Base-by-base conservation (phyloP, 148 eudicot species). In the Dianthus caryophyllus region DNA sequence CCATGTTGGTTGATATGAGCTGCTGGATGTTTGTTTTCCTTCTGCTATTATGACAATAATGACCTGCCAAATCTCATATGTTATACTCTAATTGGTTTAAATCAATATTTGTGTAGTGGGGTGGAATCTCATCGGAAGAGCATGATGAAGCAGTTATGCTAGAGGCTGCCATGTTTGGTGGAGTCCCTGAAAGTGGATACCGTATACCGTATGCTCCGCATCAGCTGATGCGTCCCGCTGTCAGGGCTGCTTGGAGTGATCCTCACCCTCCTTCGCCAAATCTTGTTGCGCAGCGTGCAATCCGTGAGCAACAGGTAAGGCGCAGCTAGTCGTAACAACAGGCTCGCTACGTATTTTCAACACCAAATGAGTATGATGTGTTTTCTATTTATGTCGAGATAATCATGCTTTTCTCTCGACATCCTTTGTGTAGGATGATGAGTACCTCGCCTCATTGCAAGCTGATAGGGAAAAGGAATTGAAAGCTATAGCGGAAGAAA, bases 121-220 rank as follows among this genome's bases (percentile, higher is more conserved):
- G 97, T 67, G 99, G 96, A 67, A 95, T 95, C 63, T 88, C 99
- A 58, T 88, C 99, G 16, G 84, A 71, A 79, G 99, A 95, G 80
- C 99, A 90, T 65, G 94, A 95, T 75, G 99, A 95, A 82, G 97
- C 99, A 49, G 88, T 94, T 66, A 94, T 94, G 99, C 84, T 94
- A 26, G 99, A 94, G 79, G 97, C 99, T 81, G 99, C 99, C 43
- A 83, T 95, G 79, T 94, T 95, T 85, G 99, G 97, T 61, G 94
- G 90, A 69, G 52, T 85, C 25, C 93, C 90, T 51, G 91, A 80
- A 62, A 77, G 78, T 61, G 78, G 81, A 61, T 90, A 83, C 73
- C 85, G 43, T 68, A 68, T 82, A 62, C 87, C 96, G 49, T 84
- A 76, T 79, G 88, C 88, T 57, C 81, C 87, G 21, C 84, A 77